Base-by-base conservation (phyloP, 2,329 filamentous ascomycete genomes). In the Dothistroma pini region DNA sequence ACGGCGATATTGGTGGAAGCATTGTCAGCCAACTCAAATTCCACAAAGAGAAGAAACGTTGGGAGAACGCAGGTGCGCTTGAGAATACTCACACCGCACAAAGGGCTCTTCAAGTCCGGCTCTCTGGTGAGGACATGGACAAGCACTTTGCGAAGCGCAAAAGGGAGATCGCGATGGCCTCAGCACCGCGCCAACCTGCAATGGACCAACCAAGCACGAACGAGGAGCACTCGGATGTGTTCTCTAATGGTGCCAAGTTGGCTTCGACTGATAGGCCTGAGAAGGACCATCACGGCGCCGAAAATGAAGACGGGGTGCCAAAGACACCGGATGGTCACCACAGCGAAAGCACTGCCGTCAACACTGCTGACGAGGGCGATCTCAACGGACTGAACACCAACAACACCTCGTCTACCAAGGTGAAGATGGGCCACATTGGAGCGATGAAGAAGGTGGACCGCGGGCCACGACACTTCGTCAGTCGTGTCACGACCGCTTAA, bases 71-170 rank as follows among this genome's bases (percentile, higher is more conserved):
- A 16, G 73, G 73, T 9, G 73, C 71, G 16, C 58, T 75, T 9
- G 73, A 75, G 59, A 74, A 72, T 41, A 66, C 71, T 16, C 60
- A 66, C n/a, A 71, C 71, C 1, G 71, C 72, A 2, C 59, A 70
- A 9, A 56, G 66, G 8, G 71, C 72, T 0, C 57, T 75, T 16
- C 51, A 67, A 29, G 68, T 66, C 5, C 54, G 62, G 12, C 67
- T 70, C 41, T 57, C 68, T 19, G 68, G 72, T 49, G 63, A 70
- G 11, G 67, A 72, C 49, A 56, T 75, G 16, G 66, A 73, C 16
- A 63, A 63, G 52, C 59, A 71, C 19, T 74, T 74, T 52, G 63
- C 61, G 41, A 65, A 68, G 58, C 59, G 70, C 7, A 63, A 61
- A 55, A 58, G 62, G 54, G 70, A 73, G 49, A 65, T 70, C 58